Evolutionary conservation across 2,329 filamentous ascomycete genomes (phyloP).

Genomic region (Capronia americana): DNA sequence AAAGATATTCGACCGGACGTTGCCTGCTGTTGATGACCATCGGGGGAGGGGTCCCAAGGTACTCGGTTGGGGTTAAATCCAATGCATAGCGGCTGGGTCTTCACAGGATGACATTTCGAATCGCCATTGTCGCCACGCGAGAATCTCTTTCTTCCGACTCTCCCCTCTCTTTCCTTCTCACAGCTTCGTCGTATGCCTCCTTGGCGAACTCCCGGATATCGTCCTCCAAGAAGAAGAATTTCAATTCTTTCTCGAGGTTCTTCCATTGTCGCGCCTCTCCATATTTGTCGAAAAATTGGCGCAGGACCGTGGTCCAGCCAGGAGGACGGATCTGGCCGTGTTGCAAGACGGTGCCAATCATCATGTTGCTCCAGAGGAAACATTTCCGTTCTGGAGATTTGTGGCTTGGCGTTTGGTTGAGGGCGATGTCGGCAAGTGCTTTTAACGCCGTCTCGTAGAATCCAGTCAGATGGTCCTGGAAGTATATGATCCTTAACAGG

Average conservation of each 20-base stretch:
- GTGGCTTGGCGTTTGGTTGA: conserved; percentile 18
- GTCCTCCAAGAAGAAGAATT: conserved; percentile 25
- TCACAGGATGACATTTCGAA: conserved; percentile 28
- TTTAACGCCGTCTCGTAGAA: conserved; percentile 27
- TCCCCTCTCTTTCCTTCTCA: conserved; percentile 19
- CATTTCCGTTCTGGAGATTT: conserved; percentile 24
- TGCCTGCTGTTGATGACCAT: not conserved
- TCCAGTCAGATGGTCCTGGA: conserved; percentile 22
- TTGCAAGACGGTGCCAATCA: conserved; percentile 24
- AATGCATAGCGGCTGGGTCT: not conserved
- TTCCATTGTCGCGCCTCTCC: conserved; percentile 23
- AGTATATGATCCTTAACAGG: conserved; percentile 19
- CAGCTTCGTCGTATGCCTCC: conserved; percentile 22
- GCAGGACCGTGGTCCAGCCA: conserved; percentile 22
- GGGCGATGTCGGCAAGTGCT: conserved; percentile 21
- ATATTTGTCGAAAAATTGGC: conserved; percentile 22
- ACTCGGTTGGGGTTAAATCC: not conserved
- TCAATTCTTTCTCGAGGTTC: conserved; percentile 21
- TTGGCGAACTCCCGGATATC: conserved; percentile 12
- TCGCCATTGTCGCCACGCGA: conserved; percentile 19
- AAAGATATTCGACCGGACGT: not conserved
- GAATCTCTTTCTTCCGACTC: conserved; percentile 17
- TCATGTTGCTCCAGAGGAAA: conserved; percentile 28
- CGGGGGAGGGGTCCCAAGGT: not conserved
- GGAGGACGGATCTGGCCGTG: conserved; percentile 8